Conservation (phyloP, 345 rosid species). For the Citrus unshiu region DNA sequence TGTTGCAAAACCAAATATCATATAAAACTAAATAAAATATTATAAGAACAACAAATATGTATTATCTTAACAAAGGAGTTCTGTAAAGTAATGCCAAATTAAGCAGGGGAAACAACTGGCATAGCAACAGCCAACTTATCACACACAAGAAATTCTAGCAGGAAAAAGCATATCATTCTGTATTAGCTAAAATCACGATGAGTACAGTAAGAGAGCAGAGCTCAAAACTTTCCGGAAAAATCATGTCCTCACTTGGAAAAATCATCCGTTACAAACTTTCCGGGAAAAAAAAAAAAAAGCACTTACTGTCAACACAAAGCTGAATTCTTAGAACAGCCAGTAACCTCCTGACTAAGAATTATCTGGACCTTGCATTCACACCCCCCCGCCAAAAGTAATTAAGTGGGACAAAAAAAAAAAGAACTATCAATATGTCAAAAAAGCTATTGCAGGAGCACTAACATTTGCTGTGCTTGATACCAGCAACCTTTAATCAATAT, state of each 20-base stretch:
- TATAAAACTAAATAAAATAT: conserved; percentile 8
- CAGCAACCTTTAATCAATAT: background rate
- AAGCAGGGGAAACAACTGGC: background rate
- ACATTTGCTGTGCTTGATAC: background rate
- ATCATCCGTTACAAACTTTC: background rate
- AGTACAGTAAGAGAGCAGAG: background rate
- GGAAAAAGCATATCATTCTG: too few species aligned
- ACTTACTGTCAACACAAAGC: background rate
- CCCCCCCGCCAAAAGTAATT: background rate
- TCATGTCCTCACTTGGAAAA: background rate
- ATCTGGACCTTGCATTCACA: background rate
- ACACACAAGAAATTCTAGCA: background rate
- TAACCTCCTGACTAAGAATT: background rate
- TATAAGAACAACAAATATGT: background rate
- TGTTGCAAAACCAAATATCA: conserved; percentile 24
- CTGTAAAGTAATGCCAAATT: background rate
- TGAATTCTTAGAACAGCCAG: background rate
- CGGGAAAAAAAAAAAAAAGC: background rate
- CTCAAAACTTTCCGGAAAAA: background rate
- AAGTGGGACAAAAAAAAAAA: background rate
- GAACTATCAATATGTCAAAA: background rate
- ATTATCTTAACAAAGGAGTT: background rate
- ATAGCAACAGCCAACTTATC: background rate
- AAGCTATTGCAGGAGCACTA: background rate
- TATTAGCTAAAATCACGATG: background rate